Evolutionary conservation across 306 rosid genomes (phyloP).

Genomic region (Medicago truncatula): DNA sequence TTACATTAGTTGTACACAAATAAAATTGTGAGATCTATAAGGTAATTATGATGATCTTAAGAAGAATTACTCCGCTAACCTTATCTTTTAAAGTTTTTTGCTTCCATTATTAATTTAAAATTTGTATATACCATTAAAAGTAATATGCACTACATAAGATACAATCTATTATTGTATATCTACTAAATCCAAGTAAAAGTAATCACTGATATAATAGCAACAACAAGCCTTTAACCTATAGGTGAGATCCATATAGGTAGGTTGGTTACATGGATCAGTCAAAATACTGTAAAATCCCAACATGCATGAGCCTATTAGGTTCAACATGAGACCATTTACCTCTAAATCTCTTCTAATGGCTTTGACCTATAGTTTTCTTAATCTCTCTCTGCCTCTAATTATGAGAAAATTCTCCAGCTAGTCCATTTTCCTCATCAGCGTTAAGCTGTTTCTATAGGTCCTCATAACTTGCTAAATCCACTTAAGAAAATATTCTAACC

Average conservation of each 20-base stretch:
- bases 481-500: neutral
- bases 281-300: neutral
- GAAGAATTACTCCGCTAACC: neutral
- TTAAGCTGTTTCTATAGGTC: neutral
- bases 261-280: neutral
- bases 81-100: neutral
- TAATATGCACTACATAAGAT: neutral
- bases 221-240: neutral
- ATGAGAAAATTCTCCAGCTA: neutral
- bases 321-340: neutral
- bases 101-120: constrained; percentile 21
- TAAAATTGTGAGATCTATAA: neutral
- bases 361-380: neutral
- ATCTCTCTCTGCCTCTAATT: constrained; percentile 6
- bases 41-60: neutral
- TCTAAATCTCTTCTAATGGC: neutral
- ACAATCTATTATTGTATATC: neutral
- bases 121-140: constrained; percentile 12
- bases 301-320: neutral
- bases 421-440: neutral
- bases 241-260: neutral
- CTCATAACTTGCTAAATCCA: neutral
- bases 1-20: constrained; percentile 2
- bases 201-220: constrained; percentile 6
- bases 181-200: constrained; percentile 2